Evolutionary conservation across 2,329 filamentous ascomycete species (phyloP).

Genomic region (Biscogniauxia sp.): DNA sequence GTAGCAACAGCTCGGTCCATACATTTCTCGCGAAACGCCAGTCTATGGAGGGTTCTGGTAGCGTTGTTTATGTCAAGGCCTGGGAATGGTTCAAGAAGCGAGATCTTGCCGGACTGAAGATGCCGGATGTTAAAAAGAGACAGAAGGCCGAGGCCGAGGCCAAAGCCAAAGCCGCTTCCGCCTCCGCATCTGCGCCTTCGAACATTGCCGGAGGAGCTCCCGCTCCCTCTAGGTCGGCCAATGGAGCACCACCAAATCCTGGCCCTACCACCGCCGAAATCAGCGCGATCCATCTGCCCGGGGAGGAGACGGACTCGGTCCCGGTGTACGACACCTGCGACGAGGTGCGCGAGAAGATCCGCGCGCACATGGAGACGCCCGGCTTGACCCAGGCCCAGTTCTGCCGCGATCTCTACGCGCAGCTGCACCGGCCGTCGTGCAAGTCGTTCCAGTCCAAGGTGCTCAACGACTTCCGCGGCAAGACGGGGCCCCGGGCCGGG

Average conservation of each 20-base stretch:
- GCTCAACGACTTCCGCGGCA: conserved; percentile 47
- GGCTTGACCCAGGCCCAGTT: conserved; percentile 50
- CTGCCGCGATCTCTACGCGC: conserved; percentile 38
- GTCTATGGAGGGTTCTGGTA: conserved; percentile 3
- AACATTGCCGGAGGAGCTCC: conserved; percentile 1
- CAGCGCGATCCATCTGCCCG: conserved; percentile 39
- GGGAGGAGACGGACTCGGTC: conserved; percentile 42
- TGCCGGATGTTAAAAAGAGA: conserved; percentile 19
- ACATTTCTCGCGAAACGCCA: conserved; percentile 13
- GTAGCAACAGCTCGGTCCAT: conserved; percentile 6
- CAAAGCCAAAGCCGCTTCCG: not conserved
- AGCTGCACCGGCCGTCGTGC: conserved; percentile 33
- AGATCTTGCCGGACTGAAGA: conserved; percentile 18
- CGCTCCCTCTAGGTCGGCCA: too few relatives aligned
- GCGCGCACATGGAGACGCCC: conserved; percentile 42
- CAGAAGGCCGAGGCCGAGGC: conserved; percentile 6
- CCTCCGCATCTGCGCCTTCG: not conserved
- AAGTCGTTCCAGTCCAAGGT: conserved; percentile 35
- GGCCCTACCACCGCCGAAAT: conserved; percentile 31
- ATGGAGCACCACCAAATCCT: conserved; percentile 3
- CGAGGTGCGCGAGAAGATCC: conserved; percentile 55
- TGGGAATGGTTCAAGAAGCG: conserved; percentile 21
- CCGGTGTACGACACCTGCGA: conserved; percentile 56
- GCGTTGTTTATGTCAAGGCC: conserved; percentile 9
- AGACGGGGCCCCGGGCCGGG: conserved; percentile 45